phyloP scores from a whole-genome alignment of 148 eudicot genomes.

The Dysphania ambrosioides region DNA sequence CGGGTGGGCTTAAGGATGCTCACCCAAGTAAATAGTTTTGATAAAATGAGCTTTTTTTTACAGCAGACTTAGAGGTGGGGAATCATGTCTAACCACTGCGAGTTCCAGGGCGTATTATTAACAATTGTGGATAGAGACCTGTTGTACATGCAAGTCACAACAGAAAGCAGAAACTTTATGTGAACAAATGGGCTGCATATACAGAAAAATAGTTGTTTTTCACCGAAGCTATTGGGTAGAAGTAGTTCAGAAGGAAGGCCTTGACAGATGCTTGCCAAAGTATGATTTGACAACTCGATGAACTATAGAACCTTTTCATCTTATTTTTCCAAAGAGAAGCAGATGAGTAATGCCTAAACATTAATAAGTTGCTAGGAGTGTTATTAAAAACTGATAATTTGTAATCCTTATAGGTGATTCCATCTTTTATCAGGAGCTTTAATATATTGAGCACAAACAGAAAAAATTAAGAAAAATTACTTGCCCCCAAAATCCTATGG shows the following conservation, averaged over 20 bases:
- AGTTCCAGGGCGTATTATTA: neutral
- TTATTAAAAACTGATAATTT: neutral
- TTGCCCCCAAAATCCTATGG: neutral
- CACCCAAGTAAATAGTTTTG: neutral
- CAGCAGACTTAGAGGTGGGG: neutral
- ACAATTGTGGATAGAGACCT: neutral
- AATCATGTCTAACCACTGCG: neutral
- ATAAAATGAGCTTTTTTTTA: neutral
- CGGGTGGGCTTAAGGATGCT: neutral
- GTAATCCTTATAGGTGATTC: too few relatives aligned
- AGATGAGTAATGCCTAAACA: neutral
- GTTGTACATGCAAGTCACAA: neutral
- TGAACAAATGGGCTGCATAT: neutral
- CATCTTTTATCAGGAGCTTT: neutral
- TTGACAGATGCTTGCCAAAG: neutral
- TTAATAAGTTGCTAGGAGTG: neutral
- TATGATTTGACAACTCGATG: neutral
- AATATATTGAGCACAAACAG: neutral
- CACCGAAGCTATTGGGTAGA: neutral
- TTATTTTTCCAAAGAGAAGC: neutral
- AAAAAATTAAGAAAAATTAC: neutral
- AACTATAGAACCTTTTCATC: neutral
- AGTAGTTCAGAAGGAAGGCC: neutral
- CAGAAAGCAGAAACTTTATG: neutral
- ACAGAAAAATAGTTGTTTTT: neutral